phyloP scores from a whole-genome alignment of 1,139 yeast genomes.

The Diutina mesorugosa region DNA sequence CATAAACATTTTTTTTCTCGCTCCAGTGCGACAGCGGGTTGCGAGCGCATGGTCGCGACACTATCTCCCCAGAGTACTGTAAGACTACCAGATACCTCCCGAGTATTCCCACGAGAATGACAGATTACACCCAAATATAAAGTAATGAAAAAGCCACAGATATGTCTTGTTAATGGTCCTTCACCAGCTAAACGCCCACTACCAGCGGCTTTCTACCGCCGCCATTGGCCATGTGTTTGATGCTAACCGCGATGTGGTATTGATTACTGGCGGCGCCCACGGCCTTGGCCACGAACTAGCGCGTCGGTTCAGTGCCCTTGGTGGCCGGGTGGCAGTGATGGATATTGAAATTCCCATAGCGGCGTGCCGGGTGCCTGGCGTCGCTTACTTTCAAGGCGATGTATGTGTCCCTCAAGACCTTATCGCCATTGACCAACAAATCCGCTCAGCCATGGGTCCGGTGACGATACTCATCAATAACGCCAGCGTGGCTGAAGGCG shows the following conservation, averaged over 20 bases:
- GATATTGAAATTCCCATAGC: slow-evolving; percentile 38
- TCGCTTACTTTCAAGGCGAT: slow-evolving; percentile 53
- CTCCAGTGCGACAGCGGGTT: background rate
- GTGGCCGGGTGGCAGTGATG: slow-evolving; percentile 45
- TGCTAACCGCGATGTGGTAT: slow-evolving; percentile 39
- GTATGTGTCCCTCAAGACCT: slow-evolving; percentile 40
- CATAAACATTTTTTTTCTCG: background rate
- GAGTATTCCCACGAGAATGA: background rate
- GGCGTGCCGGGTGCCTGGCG: slow-evolving; percentile 22
- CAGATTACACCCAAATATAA: too few species aligned
- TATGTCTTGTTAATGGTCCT: background rate
- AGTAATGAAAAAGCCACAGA: background rate
- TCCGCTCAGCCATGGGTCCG: slow-evolving; percentile 37
- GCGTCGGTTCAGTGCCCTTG: slow-evolving; percentile 20
- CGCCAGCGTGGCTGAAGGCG: slow-evolving; percentile 65
- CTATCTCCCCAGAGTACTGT: background rate
- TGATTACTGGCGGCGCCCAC: slow-evolving; percentile 74
- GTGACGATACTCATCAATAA: slow-evolving; percentile 66
- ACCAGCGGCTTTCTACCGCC: slow-evolving; percentile 13
- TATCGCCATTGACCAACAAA: slow-evolving; percentile 17
- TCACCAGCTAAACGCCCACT: background rate
- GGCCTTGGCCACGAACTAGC: slow-evolving; percentile 71
- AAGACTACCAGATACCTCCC: background rate
- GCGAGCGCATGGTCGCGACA: background rate
- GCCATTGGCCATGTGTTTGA: slow-evolving; percentile 41